Base-by-base conservation (phyloP, 2,329 filamentous ascomycete genomes). In the Dothideomycetes sp. region DNA sequence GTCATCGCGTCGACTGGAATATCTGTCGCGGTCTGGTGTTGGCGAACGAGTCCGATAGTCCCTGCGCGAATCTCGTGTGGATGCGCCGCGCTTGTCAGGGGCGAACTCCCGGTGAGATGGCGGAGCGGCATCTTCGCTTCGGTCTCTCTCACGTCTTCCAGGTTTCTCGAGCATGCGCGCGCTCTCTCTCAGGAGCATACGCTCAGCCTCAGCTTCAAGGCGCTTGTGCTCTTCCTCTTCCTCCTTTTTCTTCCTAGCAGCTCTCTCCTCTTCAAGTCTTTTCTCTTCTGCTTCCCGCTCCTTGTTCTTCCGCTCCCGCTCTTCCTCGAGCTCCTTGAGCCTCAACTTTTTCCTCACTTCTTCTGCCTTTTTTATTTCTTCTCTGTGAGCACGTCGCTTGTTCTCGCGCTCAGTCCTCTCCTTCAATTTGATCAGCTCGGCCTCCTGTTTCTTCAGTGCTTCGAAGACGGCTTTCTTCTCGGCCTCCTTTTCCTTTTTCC, bases 401-500 rank as follows among this genome's bases (percentile, higher is more conserved):
- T 70, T 65, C 38, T 70, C 67, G 5, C 65, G 60, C 46, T 71
- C 64, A 43, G 60, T 36, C 4, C 52, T 47, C 43, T 61, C 59
- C n/a, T 51, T 58, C 50, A 68, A 64, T 34, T 60, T 59, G 38
- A 55, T 57, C 32, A 62, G 52, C 34, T 65, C 63, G 18, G 64
- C 61, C 38, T 67, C 62, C 45, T 65, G 65, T 52, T 70, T 65
- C 47, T 65, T 66, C 27, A 70, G 63, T 38, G 65, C 62, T 33
- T 68, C 63, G 43, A 72, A 52, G 56, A 58, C 68, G 54, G 61
- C 66, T 53, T 56, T 68, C 59, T 69, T 70, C 59, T 74, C 77
- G 56, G 79, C 74, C 52, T 79, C 70, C 24, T 75, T 72, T 39
- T 77, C 73, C 44, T 62, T 63, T 40, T 75, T 72, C 15, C 68